phyloP scores from a whole-genome alignment of 1,284 basidiomycete species.

The Heterobasidion occidentale region DNA sequence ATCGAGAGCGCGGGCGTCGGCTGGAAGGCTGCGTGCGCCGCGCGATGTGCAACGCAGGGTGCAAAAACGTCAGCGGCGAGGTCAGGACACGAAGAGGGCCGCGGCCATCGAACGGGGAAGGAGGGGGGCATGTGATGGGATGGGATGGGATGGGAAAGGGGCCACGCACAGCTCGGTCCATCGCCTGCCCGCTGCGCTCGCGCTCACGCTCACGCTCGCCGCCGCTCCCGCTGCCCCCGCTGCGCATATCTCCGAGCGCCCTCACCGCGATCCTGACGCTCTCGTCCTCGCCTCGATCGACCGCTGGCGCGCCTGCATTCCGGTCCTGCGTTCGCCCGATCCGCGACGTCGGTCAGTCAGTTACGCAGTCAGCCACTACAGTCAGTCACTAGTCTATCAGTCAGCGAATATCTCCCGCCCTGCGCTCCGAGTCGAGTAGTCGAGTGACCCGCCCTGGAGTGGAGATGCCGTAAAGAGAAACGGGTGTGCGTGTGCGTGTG shows the following conservation, averaged over 20 bases:
- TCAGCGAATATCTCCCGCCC: no score
- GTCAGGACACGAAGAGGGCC: not conserved
- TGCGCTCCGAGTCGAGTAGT: no score
- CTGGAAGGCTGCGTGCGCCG: slow-evolving; percentile 20
- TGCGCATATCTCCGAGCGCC: slow-evolving; percentile 65
- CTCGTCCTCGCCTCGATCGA: slow-evolving; percentile 35
- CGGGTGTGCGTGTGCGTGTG: no score
- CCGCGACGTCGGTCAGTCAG: not conserved
- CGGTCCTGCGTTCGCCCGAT: not conserved
- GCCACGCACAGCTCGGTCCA: slow-evolving; percentile 19
- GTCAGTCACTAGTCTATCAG: not conserved
- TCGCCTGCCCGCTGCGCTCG: not conserved
- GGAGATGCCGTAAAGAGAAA: not conserved
- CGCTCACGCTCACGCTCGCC: not conserved
- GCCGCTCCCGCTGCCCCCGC: slow-evolving; percentile 19
- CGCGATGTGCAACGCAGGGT: not conserved
- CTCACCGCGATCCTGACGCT: slow-evolving; percentile 59
- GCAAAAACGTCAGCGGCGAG: not conserved
- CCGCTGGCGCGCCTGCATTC: slow-evolving; percentile 2
- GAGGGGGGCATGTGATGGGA: not conserved
- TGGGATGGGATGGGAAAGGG: not conserved
- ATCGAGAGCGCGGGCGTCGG: slow-evolving; percentile 28
- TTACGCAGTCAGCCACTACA: not conserved
- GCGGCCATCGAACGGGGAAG: not conserved
- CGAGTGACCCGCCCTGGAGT: no score